A percentile compares a stretch with the other conserved stretches of the same genome.
Evolutionary conservation across 2,329 filamentous ascomycete genomes (phyloP).

Genomic region (Cytospora chrysosperma): DNA sequence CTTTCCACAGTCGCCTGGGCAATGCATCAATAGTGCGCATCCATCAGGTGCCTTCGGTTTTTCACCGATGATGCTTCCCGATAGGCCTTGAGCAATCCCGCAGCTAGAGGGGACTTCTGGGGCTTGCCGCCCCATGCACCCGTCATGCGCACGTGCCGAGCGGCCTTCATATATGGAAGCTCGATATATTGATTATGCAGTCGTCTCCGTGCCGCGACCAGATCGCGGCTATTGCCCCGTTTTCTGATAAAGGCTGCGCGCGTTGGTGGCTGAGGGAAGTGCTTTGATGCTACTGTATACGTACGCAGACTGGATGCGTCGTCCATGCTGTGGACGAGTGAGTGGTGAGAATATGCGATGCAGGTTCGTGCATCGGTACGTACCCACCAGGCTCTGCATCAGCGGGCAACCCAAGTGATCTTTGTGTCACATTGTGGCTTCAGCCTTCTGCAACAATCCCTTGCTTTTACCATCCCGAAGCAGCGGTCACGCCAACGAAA

Average conservation of each 20-base stretch:
- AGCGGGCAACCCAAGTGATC: not conserved
- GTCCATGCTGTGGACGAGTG: not conserved
- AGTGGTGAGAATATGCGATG: not conserved
- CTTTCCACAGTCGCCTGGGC: not conserved
- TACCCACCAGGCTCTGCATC: not conserved
- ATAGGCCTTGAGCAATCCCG: not conserved
- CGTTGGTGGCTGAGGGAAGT: not conserved
- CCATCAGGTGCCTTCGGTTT: not conserved
- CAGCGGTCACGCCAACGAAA: not conserved
- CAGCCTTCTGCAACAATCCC: slow-evolving; percentile 6
- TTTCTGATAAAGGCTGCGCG: not conserved
- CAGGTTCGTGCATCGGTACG: not conserved
- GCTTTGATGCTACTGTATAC: not conserved
- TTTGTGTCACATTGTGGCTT: slow-evolving; percentile 8
- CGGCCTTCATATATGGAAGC: slow-evolving; percentile 2
- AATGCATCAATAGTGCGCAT: not conserved
- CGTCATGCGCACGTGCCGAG: slow-evolving; percentile 9
- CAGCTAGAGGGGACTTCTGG: not conserved
- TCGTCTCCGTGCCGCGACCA: not conserved
- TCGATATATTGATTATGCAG: not conserved
- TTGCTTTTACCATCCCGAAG: slow-evolving; percentile 5
- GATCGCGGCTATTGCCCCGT: not conserved
- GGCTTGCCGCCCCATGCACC: not conserved
- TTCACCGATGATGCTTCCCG: not conserved
- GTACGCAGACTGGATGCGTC: not conserved